A percentile compares a stretch with the other conserved stretches of the same genome.
Conservation (phyloP, 2,329 filamentous ascomycete genomes). For the Fusarium abutilonis region DNA sequence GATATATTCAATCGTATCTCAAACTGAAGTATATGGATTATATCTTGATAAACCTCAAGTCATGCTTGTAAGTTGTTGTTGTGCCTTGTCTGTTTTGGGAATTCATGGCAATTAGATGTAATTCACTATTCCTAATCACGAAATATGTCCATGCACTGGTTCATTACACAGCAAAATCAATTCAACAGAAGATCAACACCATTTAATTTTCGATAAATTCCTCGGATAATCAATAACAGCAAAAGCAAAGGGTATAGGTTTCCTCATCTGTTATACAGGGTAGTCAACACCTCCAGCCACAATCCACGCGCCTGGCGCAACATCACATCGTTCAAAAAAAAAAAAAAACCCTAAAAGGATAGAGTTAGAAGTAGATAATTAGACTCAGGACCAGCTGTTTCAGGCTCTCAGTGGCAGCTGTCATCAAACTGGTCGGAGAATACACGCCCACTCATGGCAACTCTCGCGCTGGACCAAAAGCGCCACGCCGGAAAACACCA, state of each 20-base stretch:
- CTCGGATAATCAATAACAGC: too few species aligned
- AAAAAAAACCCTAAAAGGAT: not conserved
- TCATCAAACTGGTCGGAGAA: not conserved
- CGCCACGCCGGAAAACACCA: not conserved
- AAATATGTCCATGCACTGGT: too few species aligned
- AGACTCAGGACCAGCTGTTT: slow-evolving; percentile 9
- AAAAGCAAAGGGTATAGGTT: too few species aligned
- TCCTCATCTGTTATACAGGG: not conserved
- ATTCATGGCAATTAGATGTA: too few species aligned
- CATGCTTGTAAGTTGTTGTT: too few species aligned
- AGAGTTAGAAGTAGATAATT: slow-evolving; percentile 7
- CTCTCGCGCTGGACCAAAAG: not conserved
- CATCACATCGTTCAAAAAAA: not conserved
- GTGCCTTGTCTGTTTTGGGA: too few species aligned
- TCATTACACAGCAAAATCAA: too few species aligned
- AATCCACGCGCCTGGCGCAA: not conserved
- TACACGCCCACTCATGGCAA: slow-evolving; percentile 5
- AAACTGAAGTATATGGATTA: too few species aligned
- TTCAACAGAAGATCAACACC: too few species aligned
- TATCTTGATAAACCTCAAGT: too few species aligned
- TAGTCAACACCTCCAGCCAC: not conserved
- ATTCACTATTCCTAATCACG: too few species aligned
- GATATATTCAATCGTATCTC: not conserved
- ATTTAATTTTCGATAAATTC: too few species aligned
- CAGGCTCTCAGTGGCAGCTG: not conserved